phyloP scores from a whole-genome alignment of 305 asterid species.

The Withania somnifera region DNA sequence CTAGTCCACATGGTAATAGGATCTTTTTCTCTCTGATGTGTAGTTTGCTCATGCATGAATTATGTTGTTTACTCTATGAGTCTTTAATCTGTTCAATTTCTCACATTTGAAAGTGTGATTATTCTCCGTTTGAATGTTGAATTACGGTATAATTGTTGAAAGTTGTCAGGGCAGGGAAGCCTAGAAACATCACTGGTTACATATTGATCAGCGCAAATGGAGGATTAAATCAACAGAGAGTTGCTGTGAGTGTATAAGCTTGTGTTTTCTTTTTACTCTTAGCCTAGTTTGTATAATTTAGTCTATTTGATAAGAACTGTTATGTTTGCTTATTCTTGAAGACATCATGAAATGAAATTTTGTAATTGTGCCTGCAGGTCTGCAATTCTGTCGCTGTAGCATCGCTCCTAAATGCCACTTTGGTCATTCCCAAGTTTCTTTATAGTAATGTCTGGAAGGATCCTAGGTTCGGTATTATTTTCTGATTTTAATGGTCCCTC shows the following conservation, averaged over 20 bases:
- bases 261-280: background rate
- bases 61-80: background rate
- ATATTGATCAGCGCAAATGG: slow-evolving; percentile 86
- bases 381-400: slow-evolving; percentile 94
- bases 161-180: slow-evolving; percentile 54
- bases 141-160: slow-evolving; percentile 21
- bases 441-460: slow-evolving; percentile 97
- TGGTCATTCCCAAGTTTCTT: slow-evolving; percentile 82
- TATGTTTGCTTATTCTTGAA: background rate
- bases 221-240: slow-evolving; percentile 93
- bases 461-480: slow-evolving; percentile 44
- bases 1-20: slow-evolving; percentile 31
- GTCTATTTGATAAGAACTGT: background rate
- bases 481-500: background rate
- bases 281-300: background rate
- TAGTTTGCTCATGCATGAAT: background rate
- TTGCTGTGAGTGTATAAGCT: slow-evolving; percentile 52
- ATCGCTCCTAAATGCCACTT: slow-evolving; percentile 75
- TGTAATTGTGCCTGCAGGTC: slow-evolving; percentile 35
- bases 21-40: background rate
- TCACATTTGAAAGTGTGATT: slow-evolving; percentile 6
- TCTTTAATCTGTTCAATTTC: background rate
- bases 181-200: slow-evolving; percentile 42
- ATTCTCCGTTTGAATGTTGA: background rate
- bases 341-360: background rate